Base-by-base conservation (phyloP, 2,329 filamentous ascomycete genomes). In the Capronia coronata region DNA sequence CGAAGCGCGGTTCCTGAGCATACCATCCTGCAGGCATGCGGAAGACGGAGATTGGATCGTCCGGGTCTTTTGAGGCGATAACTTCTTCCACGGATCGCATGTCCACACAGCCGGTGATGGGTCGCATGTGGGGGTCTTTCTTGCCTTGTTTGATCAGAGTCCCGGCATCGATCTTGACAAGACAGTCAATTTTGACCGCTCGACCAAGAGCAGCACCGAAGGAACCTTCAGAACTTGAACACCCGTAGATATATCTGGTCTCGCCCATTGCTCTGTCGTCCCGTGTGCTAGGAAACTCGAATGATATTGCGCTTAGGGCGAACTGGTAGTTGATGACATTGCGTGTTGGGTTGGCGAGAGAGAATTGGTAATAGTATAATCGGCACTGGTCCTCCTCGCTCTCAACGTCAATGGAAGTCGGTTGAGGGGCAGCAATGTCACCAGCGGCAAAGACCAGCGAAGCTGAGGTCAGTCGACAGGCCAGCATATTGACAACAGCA, bases 321-420 rank as follows among this genome's bases (percentile, higher is more conserved):
- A 81, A 85, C 57, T 86, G 80, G 40, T 82, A 73, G 0, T 69
- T 71, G 35, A 86, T 83, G 0, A 56, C 62, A 2, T 58, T 59
- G 19, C 43, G 38, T 13, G 43, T 40, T 4, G 32, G 16, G 34
- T 51, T 63, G 2, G 59, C 58, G 1, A 59, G 40, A 2, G 61
- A 52, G 59, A 86, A 86, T 30, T 73, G 71, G 61, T 84, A 86
- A 60, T 85, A 85, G 64, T 86, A 86, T 0, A 87, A 69, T 3
- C 82, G 75, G 51, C 82, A 86, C 63, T 86, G 80, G 39, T 83
- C 79, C 55, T 80, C 75, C 53, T 84, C 80, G 2, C 32, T 19
- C 11, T 25, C 38, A 1, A 65, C 65, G 23, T 70, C 67, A 46
- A 68, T 64, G 1, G 61, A 62, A 43, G 67, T 52, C 2, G 62